Evolutionary conservation across 805 yeast species (phyloP), one percentile per base, ranked within the genome.

Genomic region (Saccharomycopsis fermentans): DNA sequence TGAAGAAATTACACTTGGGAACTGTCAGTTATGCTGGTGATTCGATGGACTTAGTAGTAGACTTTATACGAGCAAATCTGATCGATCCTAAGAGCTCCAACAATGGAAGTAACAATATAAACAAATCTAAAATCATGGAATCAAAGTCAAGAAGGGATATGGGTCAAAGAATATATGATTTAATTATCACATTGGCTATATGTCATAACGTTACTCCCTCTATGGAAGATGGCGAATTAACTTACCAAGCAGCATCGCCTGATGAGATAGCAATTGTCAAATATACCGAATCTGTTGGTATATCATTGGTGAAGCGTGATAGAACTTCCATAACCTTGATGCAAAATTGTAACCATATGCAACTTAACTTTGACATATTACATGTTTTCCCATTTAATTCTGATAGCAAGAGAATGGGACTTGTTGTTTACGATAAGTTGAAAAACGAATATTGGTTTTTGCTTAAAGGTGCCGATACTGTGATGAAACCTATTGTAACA

Each of bases 141-240:
- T 69, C 65, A 3, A 64, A 78, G 58, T 64, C 77, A 59, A 81
- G 84, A 70, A 84, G 85, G 70, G 96, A 90, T 66, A 76, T 89
- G 65, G 83, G 89, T 21, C 69, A 78, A 17, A 77, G 88, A 63
- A 96, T 91, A 6, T 79, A 91, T 65, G 97, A 90, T 66, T 74
- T 94, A 62, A 81, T 90, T 0, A 71, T 82, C 0, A 87, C 97
- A 1, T 75, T 94, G 55, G 96, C 98, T 0, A 74, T 92, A n/a
- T 94, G 99, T 70, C 99, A 94, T 70, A 90, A 90, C 65, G 99
- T 94, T 32, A 95, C 99, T 0, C 99, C 99, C 1, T 83, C 96
- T 0, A 80, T 83, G 63, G 94, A 86, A 59, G 88, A 84, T 63
- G 90, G 87, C 29, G 83, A 76, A 59, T 69, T 84, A 16, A 80